Evolutionary conservation across 2,329 filamentous ascomycete species (phyloP).

Genomic region (Aspergillus neoniger): DNA sequence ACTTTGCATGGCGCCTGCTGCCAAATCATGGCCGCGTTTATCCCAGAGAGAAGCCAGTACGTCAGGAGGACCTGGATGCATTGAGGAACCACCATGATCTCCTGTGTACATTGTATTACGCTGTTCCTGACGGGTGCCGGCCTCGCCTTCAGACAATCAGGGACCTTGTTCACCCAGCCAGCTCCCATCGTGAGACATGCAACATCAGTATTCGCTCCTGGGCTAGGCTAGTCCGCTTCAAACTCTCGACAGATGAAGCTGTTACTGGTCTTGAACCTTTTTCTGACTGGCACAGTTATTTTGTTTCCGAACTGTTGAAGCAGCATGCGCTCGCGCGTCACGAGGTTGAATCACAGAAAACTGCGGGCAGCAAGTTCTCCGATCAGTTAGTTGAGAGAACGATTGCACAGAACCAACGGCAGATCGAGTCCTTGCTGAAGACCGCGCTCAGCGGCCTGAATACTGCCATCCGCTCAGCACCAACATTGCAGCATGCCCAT

Average conservation of each 20-base stretch:
- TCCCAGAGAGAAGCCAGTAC: constrained; percentile 58
- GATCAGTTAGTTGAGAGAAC: constrained; percentile 52
- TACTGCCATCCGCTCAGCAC: constrained; percentile 48
- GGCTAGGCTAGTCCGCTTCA: constrained; percentile 59
- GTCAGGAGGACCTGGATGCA: constrained; percentile 57
- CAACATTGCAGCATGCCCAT: constrained; percentile 43
- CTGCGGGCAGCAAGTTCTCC: constrained; percentile 43
- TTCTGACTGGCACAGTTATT: constrained; percentile 57
- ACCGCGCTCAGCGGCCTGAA: constrained; percentile 56
- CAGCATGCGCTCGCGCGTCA: constrained; percentile 59
- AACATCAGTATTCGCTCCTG: constrained; percentile 60
- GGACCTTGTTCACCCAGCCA: constrained; percentile 58
- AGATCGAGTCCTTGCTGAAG: constrained; percentile 57
- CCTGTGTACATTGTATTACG: constrained; percentile 61
- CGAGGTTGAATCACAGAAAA: constrained; percentile 59
- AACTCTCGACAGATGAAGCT: constrained; percentile 56
- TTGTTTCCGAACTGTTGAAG: constrained; percentile 53
- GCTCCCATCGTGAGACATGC: constrained; percentile 62
- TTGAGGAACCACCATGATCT: constrained; percentile 64
- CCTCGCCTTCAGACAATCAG: constrained; percentile 55
- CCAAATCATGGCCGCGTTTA: constrained; percentile 64
- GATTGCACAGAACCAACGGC: constrained; percentile 59
- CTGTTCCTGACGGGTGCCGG: constrained; percentile 55
- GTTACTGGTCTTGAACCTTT: constrained; percentile 50
- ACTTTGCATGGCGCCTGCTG: constrained; percentile 59